Conservation (phyloP, 2,329 filamentous ascomycete species). For the Penicillium palitans region DNA sequence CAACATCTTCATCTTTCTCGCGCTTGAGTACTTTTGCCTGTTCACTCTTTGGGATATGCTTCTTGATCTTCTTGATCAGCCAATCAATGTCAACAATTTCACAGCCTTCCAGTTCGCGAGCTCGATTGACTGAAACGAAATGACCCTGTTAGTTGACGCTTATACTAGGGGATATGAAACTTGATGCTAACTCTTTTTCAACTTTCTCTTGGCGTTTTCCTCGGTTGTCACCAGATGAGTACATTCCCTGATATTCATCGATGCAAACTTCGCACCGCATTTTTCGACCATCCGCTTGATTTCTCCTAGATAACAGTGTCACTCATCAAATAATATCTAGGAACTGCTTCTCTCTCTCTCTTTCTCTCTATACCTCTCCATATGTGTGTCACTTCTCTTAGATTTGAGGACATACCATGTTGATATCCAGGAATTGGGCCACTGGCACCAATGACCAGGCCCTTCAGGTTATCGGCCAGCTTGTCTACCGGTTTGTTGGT, state of each 20-base stretch:
- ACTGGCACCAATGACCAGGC: slow-evolving; percentile 52
- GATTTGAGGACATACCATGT: slow-evolving; percentile 39
- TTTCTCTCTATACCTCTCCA: too few species aligned
- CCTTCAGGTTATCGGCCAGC: slow-evolving; percentile 8
- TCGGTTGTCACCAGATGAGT: slow-evolving; percentile 37
- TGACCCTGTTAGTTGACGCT: neutral
- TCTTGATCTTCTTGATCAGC: slow-evolving; percentile 42
- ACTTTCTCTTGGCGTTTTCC: slow-evolving; percentile 24
- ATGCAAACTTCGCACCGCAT: slow-evolving; percentile 31
- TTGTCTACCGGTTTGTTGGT: neutral
- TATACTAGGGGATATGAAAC: neutral
- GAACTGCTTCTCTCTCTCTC: neutral
- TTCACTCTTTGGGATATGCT: neutral
- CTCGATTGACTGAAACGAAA: slow-evolving; percentile 34
- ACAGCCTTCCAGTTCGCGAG: slow-evolving; percentile 48
- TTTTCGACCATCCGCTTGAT: slow-evolving; percentile 31
- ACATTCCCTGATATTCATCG: slow-evolving; percentile 24
- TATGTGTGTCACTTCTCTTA: neutral
- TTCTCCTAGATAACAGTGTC: slow-evolving; percentile 17
- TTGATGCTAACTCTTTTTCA: slow-evolving; percentile 24
- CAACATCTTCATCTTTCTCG: neutral
- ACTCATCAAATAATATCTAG: neutral
- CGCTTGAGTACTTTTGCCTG: neutral
- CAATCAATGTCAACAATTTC: slow-evolving; percentile 60
- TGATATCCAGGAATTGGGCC: slow-evolving; percentile 56